Percentiles rank a stretch among this genome's conserved stretches.
Conservation (phyloP, 257 asterid genomes). For the Mitragyna speciosa region DNA sequence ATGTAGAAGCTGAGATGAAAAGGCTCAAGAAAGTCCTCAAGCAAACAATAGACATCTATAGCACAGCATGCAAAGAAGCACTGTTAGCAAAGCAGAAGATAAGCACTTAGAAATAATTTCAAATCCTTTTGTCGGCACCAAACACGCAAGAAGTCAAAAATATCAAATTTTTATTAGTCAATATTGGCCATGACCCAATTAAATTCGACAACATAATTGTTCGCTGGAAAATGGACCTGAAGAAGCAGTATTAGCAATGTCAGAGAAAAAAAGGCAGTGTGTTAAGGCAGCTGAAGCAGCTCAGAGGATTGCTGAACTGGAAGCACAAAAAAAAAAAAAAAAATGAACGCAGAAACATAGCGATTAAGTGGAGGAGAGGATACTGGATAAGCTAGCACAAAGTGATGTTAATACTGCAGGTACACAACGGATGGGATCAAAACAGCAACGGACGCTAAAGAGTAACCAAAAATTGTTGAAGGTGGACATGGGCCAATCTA, state of each 20-base stretch:
- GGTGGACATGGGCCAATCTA: constrained; percentile 96
- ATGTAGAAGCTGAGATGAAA: constrained; percentile 91
- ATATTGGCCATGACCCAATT: not conserved
- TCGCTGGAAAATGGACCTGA: constrained; percentile 79
- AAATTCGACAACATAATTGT: constrained; percentile 51
- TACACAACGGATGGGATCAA: constrained; percentile 82
- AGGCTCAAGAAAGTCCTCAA: constrained; percentile 85
- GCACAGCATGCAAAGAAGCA: constrained; percentile 93
- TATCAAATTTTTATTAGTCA: not conserved
- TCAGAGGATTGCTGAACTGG: constrained; percentile 83
- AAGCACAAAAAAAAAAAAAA: constrained; percentile 73
- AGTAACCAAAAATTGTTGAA: constrained; percentile 75
- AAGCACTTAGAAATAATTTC: constrained; percentile 1
- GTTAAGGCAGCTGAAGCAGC: constrained; percentile 94
- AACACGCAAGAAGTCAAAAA: not conserved
- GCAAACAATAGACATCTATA: constrained; percentile 97
- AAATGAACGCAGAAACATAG: constrained; percentile 75
- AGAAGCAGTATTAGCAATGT: constrained; percentile 80
- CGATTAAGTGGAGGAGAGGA: constrained; percentile 67
- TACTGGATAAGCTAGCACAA: constrained; percentile 49
- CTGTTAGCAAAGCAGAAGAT: constrained; percentile 80
- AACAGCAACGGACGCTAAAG: constrained; percentile 67
- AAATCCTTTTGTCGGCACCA: not conserved
- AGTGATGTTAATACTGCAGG: constrained; percentile 62
- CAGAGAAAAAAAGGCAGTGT: constrained; percentile 72